Conservation (phyloP, 495 filamentous ascomycete species). For the Evansstolkia leycettana region DNA sequence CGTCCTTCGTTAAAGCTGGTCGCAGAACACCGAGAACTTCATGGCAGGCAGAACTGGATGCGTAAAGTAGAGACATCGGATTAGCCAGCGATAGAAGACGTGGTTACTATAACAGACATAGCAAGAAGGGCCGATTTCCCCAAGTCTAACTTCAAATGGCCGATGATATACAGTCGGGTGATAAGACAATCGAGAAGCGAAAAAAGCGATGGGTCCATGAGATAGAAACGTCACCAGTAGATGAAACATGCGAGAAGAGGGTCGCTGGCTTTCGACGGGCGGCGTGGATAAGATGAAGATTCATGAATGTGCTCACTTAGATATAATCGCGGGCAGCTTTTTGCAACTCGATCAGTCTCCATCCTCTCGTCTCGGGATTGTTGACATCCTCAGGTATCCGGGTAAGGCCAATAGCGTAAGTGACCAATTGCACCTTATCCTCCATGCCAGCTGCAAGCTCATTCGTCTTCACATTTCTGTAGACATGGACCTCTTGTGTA, state of each 20-base stretch:
- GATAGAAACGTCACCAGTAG: conserved; percentile 6
- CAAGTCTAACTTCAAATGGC: conserved; percentile 24
- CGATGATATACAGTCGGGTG: conserved; percentile 32
- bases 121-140: conserved; percentile 24
- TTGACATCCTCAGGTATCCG: conserved; percentile 87
- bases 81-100: conserved; percentile 11
- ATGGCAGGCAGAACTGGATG: conserved; percentile 20
- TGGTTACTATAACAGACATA: conserved; percentile 20
- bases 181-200: conserved; percentile 18
- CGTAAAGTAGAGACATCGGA: conserved; percentile 13
- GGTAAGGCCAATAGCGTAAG: conserved; percentile 93
- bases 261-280: conserved; percentile 1
- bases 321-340: conserved; percentile 96
- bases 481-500: conserved; percentile 97
- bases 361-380: conserved; percentile 92
- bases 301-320: conserved; percentile 26
- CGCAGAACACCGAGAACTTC: no score
- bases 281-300: background rate
- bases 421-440: conserved; percentile 94
- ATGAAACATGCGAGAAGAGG: conserved; percentile 5
- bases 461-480: conserved; percentile 76
- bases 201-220: conserved; percentile 2
- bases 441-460: conserved; percentile 97
- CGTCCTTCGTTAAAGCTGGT: background rate
- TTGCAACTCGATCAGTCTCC: conserved; percentile 95